Percentiles rank a stretch among this genome's conserved stretches.
phyloP scores from a whole-genome alignment of 495 filamentous ascomycete species.

The Pyronema omphalodes region DNA sequence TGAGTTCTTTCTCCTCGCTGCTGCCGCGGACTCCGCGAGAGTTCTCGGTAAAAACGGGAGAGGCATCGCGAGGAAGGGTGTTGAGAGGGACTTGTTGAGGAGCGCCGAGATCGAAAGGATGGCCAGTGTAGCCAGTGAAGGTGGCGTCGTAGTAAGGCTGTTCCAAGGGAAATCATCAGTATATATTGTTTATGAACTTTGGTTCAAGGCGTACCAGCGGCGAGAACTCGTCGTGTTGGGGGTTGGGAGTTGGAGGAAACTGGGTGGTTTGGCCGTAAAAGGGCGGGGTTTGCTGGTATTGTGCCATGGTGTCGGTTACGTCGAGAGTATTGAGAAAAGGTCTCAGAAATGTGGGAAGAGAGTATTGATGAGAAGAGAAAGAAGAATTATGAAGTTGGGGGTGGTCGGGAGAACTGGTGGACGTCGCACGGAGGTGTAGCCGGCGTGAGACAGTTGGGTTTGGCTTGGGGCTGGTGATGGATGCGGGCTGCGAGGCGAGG shows the following conservation, averaged over 20 bases:
- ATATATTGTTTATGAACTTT: background rate
- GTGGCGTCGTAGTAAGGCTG: constrained; percentile 2
- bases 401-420: too few relatives aligned
- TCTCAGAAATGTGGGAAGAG: too few relatives aligned
- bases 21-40: constrained; percentile 16
- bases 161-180: too few relatives aligned
- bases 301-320: background rate
- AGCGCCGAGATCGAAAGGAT: background rate
- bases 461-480: too few relatives aligned
- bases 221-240: constrained; percentile 3
- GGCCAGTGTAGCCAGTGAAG: background rate
- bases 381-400: too few relatives aligned
- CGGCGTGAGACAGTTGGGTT: too few relatives aligned
- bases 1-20: constrained; percentile 24
- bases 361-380: too few relatives aligned
- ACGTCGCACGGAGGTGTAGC: too few relatives aligned
- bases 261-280: background rate
- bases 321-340: too few relatives aligned
- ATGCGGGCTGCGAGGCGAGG: too few relatives aligned
- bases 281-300: background rate
- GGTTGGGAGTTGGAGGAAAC: constrained; percentile 2
- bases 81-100: background rate
- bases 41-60: background rate
- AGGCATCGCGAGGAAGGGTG: background rate
- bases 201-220: background rate